phyloP scores from a whole-genome alignment of 2,329 filamentous ascomycete genomes.

The Lasiodiplodia sp. region DNA sequence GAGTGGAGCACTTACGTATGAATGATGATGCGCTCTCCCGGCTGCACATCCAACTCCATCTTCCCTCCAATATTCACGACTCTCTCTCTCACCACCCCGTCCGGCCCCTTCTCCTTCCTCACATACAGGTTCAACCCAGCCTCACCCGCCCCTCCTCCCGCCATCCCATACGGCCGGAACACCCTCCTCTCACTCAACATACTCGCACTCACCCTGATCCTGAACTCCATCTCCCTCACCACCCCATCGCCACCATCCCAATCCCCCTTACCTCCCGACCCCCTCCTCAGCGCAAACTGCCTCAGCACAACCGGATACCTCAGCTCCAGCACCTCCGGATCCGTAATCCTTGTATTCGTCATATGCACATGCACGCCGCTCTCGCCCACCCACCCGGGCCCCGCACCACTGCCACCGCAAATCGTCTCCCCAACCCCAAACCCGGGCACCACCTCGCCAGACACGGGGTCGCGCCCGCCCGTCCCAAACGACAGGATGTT shows the following conservation, averaged over 20 bases:
- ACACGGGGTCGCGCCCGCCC: slow-evolving; percentile 39
- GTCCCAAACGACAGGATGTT: slow-evolving; percentile 47
- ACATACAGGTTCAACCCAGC: slow-evolving; percentile 34
- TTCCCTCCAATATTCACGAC: slow-evolving; percentile 45
- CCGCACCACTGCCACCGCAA: slow-evolving; percentile 46
- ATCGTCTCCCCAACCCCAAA: slow-evolving; percentile 47
- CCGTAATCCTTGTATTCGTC: slow-evolving; percentile 46
- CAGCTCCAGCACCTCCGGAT: slow-evolving; percentile 47
- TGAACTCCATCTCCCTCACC: slow-evolving; percentile 47
- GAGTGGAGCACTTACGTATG: not conserved
- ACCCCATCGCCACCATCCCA: slow-evolving; percentile 42
- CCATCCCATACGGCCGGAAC: slow-evolving; percentile 46
- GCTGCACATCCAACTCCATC: slow-evolving; percentile 41
- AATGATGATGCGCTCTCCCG: slow-evolving; percentile 39
- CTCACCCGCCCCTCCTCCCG: slow-evolving; percentile 40
- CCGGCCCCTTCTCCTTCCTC: slow-evolving; percentile 38
- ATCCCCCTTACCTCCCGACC: slow-evolving; percentile 42
- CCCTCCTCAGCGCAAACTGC: slow-evolving; percentile 40
- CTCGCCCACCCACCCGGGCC: slow-evolving; percentile 40
- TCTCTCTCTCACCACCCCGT: slow-evolving; percentile 35
- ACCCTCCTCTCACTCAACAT: slow-evolving; percentile 49
- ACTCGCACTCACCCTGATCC: slow-evolving; percentile 42
- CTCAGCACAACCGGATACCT: slow-evolving; percentile 46
- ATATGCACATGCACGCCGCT: slow-evolving; percentile 42
- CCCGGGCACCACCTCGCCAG: slow-evolving; percentile 35